Evolutionary conservation across 345 rosid genomes (phyloP).

Genomic region (Orychophragmus violaceus): DNA sequence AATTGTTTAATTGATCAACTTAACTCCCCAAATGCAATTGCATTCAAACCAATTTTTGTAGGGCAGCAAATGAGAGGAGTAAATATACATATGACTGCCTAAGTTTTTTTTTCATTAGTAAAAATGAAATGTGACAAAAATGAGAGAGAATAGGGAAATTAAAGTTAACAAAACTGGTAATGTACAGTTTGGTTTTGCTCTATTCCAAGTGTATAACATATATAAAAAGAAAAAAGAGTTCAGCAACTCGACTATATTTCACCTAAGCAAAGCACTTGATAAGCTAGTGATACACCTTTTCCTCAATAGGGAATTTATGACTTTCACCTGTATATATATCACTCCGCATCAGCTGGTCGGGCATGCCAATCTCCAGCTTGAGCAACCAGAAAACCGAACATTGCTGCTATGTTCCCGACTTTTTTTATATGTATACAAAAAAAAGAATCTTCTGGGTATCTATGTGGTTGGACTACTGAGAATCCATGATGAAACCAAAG

Average conservation of each 20-base stretch:
- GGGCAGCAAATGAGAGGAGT: no score
- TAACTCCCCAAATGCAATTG: no score
- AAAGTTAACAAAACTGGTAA: conserved; percentile 58
- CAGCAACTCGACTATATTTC: conserved; percentile 32
- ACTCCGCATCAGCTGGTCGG: background rate
- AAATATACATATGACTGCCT: no score
- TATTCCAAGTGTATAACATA: conserved; percentile 23
- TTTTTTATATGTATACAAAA: background rate
- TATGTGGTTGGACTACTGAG: conserved; percentile 9
- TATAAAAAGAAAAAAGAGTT: conserved; percentile 22
- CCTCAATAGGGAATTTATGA: conserved; percentile 9
- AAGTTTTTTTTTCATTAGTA: no score
- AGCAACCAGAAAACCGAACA: conserved; percentile 6
- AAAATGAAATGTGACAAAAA: background rate
- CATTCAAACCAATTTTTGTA: no score
- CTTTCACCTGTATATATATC: background rate
- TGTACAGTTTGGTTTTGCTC: conserved; percentile 50
- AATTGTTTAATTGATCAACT: no score
- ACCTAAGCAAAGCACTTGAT: conserved; percentile 43
- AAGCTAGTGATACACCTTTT: conserved; percentile 14
- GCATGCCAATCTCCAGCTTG: conserved; percentile 9
- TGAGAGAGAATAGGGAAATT: background rate
- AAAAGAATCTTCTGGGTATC: background rate
- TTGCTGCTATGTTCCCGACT: background rate
- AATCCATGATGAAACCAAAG: no score